Conservation (phyloP, 1,139 yeast species). For the Yamadazyma mexicana region DNA sequence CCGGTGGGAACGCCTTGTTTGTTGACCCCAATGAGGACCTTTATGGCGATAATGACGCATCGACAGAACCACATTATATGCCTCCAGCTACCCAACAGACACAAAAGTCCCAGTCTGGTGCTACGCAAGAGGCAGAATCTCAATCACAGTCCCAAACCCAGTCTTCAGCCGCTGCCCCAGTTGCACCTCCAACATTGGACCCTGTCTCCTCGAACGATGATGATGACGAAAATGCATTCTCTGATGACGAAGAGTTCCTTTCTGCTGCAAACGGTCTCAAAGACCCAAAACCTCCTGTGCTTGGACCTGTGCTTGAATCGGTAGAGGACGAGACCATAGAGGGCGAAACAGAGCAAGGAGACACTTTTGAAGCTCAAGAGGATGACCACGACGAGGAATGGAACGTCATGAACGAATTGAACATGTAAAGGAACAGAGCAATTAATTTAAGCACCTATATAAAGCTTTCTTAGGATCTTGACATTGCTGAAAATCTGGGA, state of each 20-base stretch:
- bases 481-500: conserved; percentile 47
- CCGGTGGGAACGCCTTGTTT: conserved; percentile 25
- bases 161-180: neutral
- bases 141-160: neutral
- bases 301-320: conserved; percentile 1
- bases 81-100: neutral
- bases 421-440: conserved; percentile 20
- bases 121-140: neutral
- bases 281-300: conserved; percentile 3
- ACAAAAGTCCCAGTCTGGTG: neutral
- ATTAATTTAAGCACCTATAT: conserved; percentile 24
- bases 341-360: neutral
- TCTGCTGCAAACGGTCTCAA: conserved; percentile 7
- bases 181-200: neutral
- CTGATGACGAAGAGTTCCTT: conserved; percentile 12
- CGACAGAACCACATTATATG: neutral
- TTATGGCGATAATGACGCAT: conserved; percentile 1
- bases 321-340: conserved; percentile 8
- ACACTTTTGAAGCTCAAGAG: neutral
- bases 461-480: conserved; percentile 40
- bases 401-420: conserved; percentile 43
- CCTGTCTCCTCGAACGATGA: neutral
- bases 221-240: conserved; percentile 8
- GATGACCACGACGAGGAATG: conserved; percentile 31
- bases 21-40: conserved; percentile 27